Evolutionary conservation across 2,329 filamentous ascomycete genomes (phyloP), one percentile per base, ranked within the genome.

Genomic region (Fusarium circinatum): DNA sequence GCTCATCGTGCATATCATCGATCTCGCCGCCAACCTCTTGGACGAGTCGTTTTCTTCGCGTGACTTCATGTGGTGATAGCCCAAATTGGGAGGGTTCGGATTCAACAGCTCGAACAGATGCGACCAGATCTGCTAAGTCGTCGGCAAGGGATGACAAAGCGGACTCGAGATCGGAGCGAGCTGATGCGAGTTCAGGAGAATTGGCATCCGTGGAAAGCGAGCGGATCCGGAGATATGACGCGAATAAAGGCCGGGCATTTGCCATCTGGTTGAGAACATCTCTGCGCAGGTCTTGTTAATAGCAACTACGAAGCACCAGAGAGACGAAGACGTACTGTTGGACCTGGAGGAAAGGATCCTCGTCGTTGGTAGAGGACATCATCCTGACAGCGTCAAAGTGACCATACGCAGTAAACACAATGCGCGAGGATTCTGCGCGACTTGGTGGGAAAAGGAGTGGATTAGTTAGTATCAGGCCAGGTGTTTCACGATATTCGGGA

Each of bases 171-270:
- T 95, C 93, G 63, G 89, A 81, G 63, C 92, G 89, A 51, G 93
- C 96, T 59, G 92, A 91, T 79, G 93, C 90, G 68, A 99, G 94
- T 82, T 99, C 96, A 18, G 94, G 95, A 24, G 94, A 95, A 48
- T 87, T 87, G 20, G 91, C 85, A 14, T 90, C 89, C 45, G 91
- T 92, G 67, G 92, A 89, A 32, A 97, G 92, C 51, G 95, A 96
- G 80, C 95, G 94, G 84, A 99, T 99, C 80, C 96, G 96, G 48
- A 98, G 89, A 86, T 98, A 99, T 22, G 95, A 98, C 73, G 93
- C 92, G 87, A 98, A 98, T 65, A 98, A 91, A 59, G 95, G 92
- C 15, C 96, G 92, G 60, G 94, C 93, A 20, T 90, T 90, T 75
- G 92, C 89, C 73, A 99, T 91, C 70, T 97, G 93, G 73, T 91